Conservation (phyloP, 192 early-diverging fungal genomes). For the Geranomyces variabilis region DNA sequence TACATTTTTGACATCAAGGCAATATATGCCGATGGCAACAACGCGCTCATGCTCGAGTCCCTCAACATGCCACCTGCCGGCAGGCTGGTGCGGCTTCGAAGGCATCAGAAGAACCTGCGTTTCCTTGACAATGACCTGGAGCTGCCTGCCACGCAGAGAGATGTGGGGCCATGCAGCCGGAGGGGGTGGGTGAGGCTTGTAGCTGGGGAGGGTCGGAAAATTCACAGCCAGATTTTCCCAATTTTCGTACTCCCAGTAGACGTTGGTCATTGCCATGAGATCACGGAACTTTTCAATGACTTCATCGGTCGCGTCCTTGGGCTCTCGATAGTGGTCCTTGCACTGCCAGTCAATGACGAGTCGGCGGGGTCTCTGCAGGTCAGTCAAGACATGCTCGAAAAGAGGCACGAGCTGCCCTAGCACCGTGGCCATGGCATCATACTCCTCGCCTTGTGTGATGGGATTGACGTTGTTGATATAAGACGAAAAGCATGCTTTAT, state of each 20-base stretch:
- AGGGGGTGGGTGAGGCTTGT: neutral
- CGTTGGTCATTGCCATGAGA: neutral
- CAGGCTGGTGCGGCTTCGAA: too few relatives aligned
- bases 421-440: neutral
- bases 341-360: neutral
- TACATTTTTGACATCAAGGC: slow-evolving; percentile 71
- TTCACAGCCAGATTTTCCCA: neutral
- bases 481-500: neutral
- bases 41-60: slow-evolving; percentile 73
- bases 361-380: neutral
- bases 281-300: neutral
- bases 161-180: neutral
- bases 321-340: neutral
- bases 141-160: neutral
- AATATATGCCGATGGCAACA: slow-evolving; percentile 70
- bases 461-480: neutral
- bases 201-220: neutral
- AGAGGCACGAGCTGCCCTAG: neutral
- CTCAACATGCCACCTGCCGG: too few relatives aligned
- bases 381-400: neutral
- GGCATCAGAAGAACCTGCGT: too few relatives aligned
- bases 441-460: too few relatives aligned
- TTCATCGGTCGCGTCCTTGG: neutral
- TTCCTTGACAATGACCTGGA: slow-evolving; percentile 53
- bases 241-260: neutral